Evolutionary conservation across 2,329 filamentous ascomycete genomes (phyloP), one percentile per base, ranked within the genome.

Genomic region (Ceratocystis eucalypticola): DNA sequence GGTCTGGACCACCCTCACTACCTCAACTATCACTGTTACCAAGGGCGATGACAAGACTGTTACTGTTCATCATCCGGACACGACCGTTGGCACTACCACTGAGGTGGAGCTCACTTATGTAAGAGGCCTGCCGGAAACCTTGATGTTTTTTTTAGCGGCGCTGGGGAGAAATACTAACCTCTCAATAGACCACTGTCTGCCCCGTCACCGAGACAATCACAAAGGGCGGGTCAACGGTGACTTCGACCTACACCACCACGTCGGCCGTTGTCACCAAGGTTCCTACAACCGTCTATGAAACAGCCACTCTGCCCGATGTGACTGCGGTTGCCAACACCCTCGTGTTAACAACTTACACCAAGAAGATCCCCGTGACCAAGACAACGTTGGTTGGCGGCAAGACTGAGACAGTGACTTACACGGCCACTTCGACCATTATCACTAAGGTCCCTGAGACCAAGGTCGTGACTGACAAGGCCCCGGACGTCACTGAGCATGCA

Each of bases 401-500:
- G 28, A 66, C 65, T 3, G 45, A 48, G 61, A 64, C 44, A 1
- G 48, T 64, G 15, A 67, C 66, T 2, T 64, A 45, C 61, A 64
- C 53, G 22, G 55, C 50, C 5, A 48, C 45, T 5, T 59, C 55
- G 10, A 67, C 66, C 8, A 61, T 63, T 8, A 22, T 65, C 46
- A 63, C 65, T 20, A 25, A 53, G 44, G 69, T 68, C 15, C 62
- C 69, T 7, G 71, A 68, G 2, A 74, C 69, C 1, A 69, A 71
- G 63, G 73, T 69, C 17, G 68, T 70, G 15, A 73, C 67, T 8
- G 69, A 71, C 70, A 70, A 64, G 1, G 41, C 17, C 22, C 66
- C 66, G 3, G 62, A 65, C 46, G 28, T 65, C 15, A 65, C 66
- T 20, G 30, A 65, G 15, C n/a, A n/a, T 6, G 59, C 55, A 22